A percentile compares a stretch with the other conserved stretches of the same genome.
phyloP scores from a whole-genome alignment of 306 rosid species.

The Quercus aquifolioides region DNA sequence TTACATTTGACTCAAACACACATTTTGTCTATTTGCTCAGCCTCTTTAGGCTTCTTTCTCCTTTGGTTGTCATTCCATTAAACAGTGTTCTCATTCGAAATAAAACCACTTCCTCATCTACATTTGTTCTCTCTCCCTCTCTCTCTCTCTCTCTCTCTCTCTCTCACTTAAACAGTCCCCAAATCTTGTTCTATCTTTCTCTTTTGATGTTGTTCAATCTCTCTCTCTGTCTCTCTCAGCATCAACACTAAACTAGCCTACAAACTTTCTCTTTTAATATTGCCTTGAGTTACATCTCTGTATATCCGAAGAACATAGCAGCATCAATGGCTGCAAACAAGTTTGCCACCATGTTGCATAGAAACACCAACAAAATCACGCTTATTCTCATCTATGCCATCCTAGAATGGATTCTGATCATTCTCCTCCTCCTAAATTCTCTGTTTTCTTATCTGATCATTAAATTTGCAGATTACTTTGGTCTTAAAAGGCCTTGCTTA shows the following conservation, averaged over 20 bases:
- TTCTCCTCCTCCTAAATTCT: conserved; percentile 74
- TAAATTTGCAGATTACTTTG: conserved; percentile 79
- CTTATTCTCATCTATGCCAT: conserved; percentile 71
- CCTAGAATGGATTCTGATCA: conserved; percentile 85
- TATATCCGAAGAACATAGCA: conserved; percentile 47
- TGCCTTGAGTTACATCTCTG: conserved; percentile 25
- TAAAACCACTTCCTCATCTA: conserved; percentile 39
- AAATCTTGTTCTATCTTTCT: conserved; percentile 32
- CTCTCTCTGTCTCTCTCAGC: conserved; percentile 4
- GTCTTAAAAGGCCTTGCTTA: conserved; percentile 81
- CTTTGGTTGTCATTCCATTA: conserved; percentile 42
- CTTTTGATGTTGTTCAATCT: conserved; percentile 5
- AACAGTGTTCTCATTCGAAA: conserved; percentile 32
- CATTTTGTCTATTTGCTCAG: background rate
- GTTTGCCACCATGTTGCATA: conserved; percentile 77
- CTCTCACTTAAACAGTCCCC: conserved; percentile 10
- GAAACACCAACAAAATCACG: conserved; percentile 82
- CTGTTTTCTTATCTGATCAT: conserved; percentile 75
- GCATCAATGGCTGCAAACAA: conserved; percentile 90
- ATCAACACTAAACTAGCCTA: background rate
- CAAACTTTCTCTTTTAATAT: conserved; percentile 14
- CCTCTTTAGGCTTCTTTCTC: conserved; percentile 20
- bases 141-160: conserved; percentile 7
- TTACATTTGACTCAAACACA: conserved; percentile 38
- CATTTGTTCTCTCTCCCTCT: conserved; percentile 25